Evolutionary conservation across 495 filamentous ascomycete species (phyloP).

Genomic region (Opeltia flavorubescens): DNA sequence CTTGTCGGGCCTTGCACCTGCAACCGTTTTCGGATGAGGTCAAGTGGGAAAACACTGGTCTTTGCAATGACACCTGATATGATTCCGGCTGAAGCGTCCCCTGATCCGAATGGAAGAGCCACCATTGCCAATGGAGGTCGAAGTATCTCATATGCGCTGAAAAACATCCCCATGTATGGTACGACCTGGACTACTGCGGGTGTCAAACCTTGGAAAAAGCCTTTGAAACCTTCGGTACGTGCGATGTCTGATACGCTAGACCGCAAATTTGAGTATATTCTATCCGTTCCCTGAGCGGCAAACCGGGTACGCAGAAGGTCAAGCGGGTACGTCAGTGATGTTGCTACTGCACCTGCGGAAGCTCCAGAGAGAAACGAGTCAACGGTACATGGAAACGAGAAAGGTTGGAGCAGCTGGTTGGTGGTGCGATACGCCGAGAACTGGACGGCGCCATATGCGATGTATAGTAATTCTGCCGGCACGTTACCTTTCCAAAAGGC

Average conservation of each 20-base stretch:
- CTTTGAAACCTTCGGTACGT: slow-evolving; percentile 54
- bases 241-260: slow-evolving; percentile 57
- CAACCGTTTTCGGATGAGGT: slow-evolving; percentile 80
- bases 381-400: slow-evolving; percentile 39
- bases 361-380: slow-evolving; percentile 72
- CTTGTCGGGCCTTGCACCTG: slow-evolving; percentile 91
- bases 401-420: slow-evolving; percentile 43
- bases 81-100: slow-evolving; percentile 70
- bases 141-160: slow-evolving; percentile 69
- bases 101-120: slow-evolving; percentile 56
- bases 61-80: slow-evolving; percentile 69
- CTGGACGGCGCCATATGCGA: slow-evolving; percentile 75
- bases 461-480: slow-evolving; percentile 84
- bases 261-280: slow-evolving; percentile 56
- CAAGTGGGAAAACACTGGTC: slow-evolving; percentile 84
- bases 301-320: slow-evolving; percentile 91
- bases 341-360: slow-evolving; percentile 63
- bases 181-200: slow-evolving; percentile 77
- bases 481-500: slow-evolving; percentile 97
- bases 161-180: slow-evolving; percentile 94
- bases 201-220: slow-evolving; percentile 76
- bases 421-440: slow-evolving; percentile 77
- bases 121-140: slow-evolving; percentile 35
- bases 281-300: slow-evolving; percentile 80
- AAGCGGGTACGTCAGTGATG: slow-evolving; percentile 76